Conservation (phyloP, 768 basidiomycete genomes). For the Auriculariales sp. region DNA sequence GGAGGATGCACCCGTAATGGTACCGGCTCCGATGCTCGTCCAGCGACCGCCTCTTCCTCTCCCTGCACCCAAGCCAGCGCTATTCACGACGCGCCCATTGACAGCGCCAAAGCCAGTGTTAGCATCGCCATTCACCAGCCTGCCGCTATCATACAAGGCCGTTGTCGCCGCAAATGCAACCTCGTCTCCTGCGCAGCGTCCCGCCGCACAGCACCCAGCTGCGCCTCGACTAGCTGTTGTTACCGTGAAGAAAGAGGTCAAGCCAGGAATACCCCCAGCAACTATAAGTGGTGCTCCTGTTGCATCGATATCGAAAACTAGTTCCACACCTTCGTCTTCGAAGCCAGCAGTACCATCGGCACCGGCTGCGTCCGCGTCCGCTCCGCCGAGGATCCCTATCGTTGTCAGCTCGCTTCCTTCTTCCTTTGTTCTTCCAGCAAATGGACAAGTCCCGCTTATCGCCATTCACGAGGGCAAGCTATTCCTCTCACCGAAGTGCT, state of each 20-base stretch:
- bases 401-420: conserved; percentile 44
- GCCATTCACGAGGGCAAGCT: conserved; percentile 74
- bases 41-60: neutral
- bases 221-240: neutral
- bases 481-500: conserved; percentile 74
- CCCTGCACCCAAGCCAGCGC: neutral
- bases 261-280: conserved; percentile 2
- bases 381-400: conserved; percentile 41
- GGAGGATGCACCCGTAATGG: neutral
- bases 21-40: neutral
- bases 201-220: conserved; percentile 7
- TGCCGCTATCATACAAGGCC: conserved; percentile 4
- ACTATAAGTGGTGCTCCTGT: neutral
- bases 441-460: conserved; percentile 38
- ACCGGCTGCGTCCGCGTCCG: conserved; percentile 4
- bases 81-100: neutral
- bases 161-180: conserved; percentile 13
- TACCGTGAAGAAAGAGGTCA: neutral
- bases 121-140: conserved; percentile 25
- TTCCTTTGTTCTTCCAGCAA: conserved; percentile 14
- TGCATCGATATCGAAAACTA: neutral
- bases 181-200: conserved; percentile 1
- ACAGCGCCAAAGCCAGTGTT: conserved; percentile 3
- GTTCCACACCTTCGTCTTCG: conserved; percentile 11
- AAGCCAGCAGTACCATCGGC: conserved; percentile 7